Evolutionary conservation across 768 basidiomycete genomes (phyloP).

Genomic region (Termitomyces sp.): DNA sequence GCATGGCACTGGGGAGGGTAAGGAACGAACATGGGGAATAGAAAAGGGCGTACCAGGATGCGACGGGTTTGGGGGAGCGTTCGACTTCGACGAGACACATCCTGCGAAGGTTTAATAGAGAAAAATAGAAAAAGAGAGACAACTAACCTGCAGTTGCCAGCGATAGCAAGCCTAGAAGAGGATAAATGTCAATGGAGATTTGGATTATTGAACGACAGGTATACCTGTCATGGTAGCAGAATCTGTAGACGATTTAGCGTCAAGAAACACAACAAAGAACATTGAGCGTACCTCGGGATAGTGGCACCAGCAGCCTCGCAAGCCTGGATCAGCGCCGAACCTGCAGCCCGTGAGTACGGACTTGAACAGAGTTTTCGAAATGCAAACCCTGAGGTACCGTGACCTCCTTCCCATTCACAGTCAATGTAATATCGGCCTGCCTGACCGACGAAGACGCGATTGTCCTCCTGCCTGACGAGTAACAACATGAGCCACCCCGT

Average conservation of each 20-base stretch:
- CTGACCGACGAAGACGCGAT: constrained; percentile 62
- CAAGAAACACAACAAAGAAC: not conserved
- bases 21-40: not conserved
- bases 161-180: constrained; percentile 74
- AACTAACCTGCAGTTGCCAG: constrained; percentile 91
- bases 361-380: not conserved
- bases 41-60: constrained; percentile 62
- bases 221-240: constrained; percentile 84
- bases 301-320: constrained; percentile 85
- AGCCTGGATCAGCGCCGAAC: constrained; percentile 94
- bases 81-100: constrained; percentile 99
- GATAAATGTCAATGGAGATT: constrained; percentile 2
- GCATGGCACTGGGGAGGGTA: constrained; percentile 70
- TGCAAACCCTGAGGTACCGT: constrained; percentile 88
- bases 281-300: constrained; percentile 57
- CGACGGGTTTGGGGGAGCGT: constrained; percentile 90
- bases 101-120: constrained; percentile 29
- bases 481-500: not conserved
- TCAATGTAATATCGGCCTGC: constrained; percentile 82
- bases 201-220: not conserved
- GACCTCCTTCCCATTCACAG: constrained; percentile 95
- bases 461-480: constrained; percentile 43
- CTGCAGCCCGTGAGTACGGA: constrained; percentile 27
- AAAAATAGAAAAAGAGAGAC: too few relatives aligned
- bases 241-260: constrained; percentile 33